Base-by-base conservation (phyloP, 805 yeast genomes). In the Hanseniaspora pseudoguilliermondii region DNA sequence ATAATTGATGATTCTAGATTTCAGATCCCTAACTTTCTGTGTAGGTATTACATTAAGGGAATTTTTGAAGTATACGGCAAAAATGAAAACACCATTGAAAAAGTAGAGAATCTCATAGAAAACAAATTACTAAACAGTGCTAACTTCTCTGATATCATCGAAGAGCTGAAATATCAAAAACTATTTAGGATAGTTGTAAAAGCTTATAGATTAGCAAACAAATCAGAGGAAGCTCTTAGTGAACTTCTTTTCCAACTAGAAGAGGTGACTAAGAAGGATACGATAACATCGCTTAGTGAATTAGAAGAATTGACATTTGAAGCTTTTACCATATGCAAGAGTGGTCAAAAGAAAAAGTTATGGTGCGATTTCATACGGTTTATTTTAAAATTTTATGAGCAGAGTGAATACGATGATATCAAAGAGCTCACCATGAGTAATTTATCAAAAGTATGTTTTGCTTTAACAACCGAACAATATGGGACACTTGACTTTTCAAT, bases 401-500 rank as follows among this genome's bases (percentile, higher is more conserved):
- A 39, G 18, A 34, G 50, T 34, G n/a, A 29, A 15, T 47, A 36
- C 66, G 38, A 57, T 48, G 25, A 47, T 58, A 39, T 63, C 55
- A 48, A 60, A 60, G n/a, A 52, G 29, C 9, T 35, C 35, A 8
- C 20, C 32, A n/a, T 21, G 25, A 21, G 35, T 43, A 34, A 10
- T 23, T 8, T 32, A 29, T 10, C 46, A 44, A 36, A 59, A 57
- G 36, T 50, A 52, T 39, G 49, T 52, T 8, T 61, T 32, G 61
- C 43, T 62, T 59, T 35, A 53, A 46, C 34, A 53, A 61, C 13
- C 23, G 66, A 11, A 64, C 63, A 48, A 54, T 52, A 23, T 52
- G 64, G 60, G 23, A 58, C 59, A 10, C 61, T 63, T 15, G 60
- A 59, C 39, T 60, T 65, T 20, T 75, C 83, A 1, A 78, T 86